These are phyloP conservation scores for Pelargonium fulgidum DNA, from an alignment of 441 rosid genomes.

Conservation along the genomic window DNA sequence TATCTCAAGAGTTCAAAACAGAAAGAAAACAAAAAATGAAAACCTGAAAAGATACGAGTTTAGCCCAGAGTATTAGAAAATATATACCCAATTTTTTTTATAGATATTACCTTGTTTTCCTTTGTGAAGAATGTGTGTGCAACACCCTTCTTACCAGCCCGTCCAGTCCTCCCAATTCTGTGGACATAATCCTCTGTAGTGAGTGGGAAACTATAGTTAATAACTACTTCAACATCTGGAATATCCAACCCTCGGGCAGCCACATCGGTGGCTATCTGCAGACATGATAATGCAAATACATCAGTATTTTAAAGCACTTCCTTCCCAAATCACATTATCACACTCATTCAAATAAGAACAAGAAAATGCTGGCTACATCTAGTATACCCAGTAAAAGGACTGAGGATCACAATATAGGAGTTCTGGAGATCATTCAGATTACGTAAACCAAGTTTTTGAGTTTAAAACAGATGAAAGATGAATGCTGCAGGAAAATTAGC, in stretches of 20 bases:
- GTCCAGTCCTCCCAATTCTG: slow-evolving; percentile 90
- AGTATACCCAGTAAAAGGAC: neutral
- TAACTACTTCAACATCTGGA: slow-evolving; percentile 91
- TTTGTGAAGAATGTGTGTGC: slow-evolving; percentile 91
- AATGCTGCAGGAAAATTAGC: neutral
- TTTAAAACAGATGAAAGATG: neutral
- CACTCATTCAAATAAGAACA: neutral
- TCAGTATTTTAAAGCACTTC: neutral
- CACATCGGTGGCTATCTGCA: slow-evolving; percentile 91
- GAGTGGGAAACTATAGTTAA: slow-evolving; percentile 85
- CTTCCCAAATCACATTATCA: neutral
- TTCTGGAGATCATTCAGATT: neutral
- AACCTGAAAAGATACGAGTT: neutral
- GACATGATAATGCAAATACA: slow-evolving; percentile 5
- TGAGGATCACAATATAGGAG: neutral
- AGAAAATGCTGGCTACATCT: neutral
- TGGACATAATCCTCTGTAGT: slow-evolving; percentile 92
- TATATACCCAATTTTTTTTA: neutral
- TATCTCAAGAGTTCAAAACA: neutral
- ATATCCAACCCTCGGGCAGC: slow-evolving; percentile 95
- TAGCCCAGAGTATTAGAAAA: slow-evolving; percentile 2
- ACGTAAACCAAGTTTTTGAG: neutral
- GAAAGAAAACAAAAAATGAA: neutral
- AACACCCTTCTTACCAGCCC: slow-evolving; percentile 95
- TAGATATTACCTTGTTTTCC: slow-evolving; percentile 56